Percentiles rank a stretch among this genome's conserved stretches.
These are phyloP conservation scores for Catunica adiposa DNA, from an alignment of 2,329 filamentous ascomycete species.

Conservation along the genomic window DNA sequence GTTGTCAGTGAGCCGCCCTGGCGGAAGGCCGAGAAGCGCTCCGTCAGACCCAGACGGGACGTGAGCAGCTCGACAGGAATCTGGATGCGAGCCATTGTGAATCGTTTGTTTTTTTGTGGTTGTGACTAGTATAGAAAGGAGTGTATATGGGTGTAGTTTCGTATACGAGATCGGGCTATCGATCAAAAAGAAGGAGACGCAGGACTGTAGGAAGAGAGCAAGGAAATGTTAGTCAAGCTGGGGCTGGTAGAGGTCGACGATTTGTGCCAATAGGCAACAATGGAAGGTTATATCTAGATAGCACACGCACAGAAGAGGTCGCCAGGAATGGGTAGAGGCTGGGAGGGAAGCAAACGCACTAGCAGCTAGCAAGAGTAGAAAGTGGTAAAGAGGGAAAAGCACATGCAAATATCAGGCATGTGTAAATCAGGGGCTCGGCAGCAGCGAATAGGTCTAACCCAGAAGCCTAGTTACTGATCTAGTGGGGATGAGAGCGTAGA, in stretches of 20 bases:
- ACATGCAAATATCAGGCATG: not conserved
- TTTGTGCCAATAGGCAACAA: not conserved
- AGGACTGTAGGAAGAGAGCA: not conserved
- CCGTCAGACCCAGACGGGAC: slow-evolving; percentile 70
- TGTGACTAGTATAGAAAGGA: slow-evolving; percentile 2
- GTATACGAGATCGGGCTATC: not conserved
- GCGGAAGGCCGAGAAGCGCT: slow-evolving; percentile 72
- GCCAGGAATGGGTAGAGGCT: not conserved
- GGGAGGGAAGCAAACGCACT: not conserved
- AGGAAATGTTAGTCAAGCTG: slow-evolving; percentile 1
- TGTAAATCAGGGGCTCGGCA: not conserved
- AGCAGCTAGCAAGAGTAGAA: not conserved
- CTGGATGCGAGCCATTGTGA: slow-evolving; percentile 80
- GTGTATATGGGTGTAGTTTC: slow-evolving; percentile 2
- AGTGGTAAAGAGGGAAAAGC: slow-evolving; percentile 14
- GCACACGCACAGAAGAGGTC: not conserved
- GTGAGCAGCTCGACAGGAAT: slow-evolving; percentile 85
- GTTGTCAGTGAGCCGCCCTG: slow-evolving; percentile 54
- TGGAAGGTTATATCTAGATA: not conserved
- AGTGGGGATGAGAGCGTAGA: slow-evolving; percentile 4
- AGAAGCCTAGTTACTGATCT: not conserved
- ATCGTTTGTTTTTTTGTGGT: slow-evolving; percentile 8
- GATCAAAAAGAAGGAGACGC: slow-evolving; percentile 7
- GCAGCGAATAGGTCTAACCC: not conserved
- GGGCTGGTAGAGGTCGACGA: not conserved